Percentiles rank a stretch among this genome's conserved stretches.
These are phyloP conservation scores for Fomes fomentarius DNA, from an alignment of 1,284 basidiomycete genomes.

Conservation along the genomic window DNA sequence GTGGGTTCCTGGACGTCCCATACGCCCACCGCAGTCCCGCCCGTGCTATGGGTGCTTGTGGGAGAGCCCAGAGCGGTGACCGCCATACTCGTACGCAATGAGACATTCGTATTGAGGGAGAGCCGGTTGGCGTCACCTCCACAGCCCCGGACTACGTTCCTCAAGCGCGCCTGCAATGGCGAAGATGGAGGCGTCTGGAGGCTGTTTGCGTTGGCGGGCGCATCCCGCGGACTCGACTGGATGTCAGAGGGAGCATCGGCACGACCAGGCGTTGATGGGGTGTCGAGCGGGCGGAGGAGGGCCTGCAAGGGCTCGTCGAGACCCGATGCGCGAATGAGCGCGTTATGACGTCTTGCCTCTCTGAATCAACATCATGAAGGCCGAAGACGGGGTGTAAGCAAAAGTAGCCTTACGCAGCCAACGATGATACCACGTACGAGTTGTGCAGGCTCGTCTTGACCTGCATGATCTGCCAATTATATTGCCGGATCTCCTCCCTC, in stretches of 20 bases:
- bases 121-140: too few relatives aligned
- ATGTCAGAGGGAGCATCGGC: too few relatives aligned
- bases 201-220: too few relatives aligned
- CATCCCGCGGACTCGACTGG: too few relatives aligned
- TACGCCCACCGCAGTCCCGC: background rate
- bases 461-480: constrained; percentile 32
- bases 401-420: background rate
- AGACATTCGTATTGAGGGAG: too few relatives aligned
- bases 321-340: constrained; percentile 41
- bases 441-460: constrained; percentile 50
- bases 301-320: constrained; percentile 46
- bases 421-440: constrained; percentile 40
- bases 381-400: background rate
- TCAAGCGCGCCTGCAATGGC: too few relatives aligned
- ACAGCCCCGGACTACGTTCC: too few relatives aligned
- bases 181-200: too few relatives aligned
- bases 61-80: background rate
- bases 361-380: too few relatives aligned
- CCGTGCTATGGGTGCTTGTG: too few relatives aligned
- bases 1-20: constrained; percentile 20
- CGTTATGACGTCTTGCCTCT: constrained; percentile 53
- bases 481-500: constrained; percentile 43
- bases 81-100: too few relatives aligned
- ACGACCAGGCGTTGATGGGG: constrained; percentile 17
- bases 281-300: constrained; percentile 47